Evolutionary conservation across 2,329 filamentous ascomycete species (phyloP).

Genomic region (Diaporthe destruens): DNA sequence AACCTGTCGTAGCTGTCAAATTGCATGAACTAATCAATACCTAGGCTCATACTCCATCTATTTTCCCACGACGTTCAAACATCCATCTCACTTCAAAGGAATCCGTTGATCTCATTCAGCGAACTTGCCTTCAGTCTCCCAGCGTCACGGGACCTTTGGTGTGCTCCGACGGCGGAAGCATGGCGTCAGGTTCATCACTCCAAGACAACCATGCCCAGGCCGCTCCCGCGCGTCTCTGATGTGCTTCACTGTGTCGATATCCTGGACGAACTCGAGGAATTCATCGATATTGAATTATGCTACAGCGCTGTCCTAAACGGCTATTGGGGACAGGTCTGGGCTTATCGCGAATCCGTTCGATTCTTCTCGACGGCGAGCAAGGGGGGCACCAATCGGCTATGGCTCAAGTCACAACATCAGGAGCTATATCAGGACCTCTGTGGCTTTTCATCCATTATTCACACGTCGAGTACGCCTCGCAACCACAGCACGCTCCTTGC

Average conservation of each 20-base stretch:
- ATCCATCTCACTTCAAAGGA: conserved; percentile 46
- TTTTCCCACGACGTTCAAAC: conserved; percentile 47
- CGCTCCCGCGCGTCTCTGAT: conserved; percentile 45
- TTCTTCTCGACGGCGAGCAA: conserved; percentile 45
- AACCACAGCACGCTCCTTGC: conserved; percentile 43
- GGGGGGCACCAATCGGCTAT: conserved; percentile 45
- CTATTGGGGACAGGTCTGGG: conserved; percentile 51
- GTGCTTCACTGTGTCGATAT: conserved; percentile 44
- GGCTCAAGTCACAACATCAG: conserved; percentile 50
- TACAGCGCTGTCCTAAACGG: conserved; percentile 48
- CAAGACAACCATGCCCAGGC: conserved; percentile 42
- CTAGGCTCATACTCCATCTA: conserved; percentile 47
- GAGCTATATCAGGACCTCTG: conserved; percentile 49
- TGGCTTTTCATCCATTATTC: conserved; percentile 46
- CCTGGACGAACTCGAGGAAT: conserved; percentile 44
- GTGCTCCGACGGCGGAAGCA: conserved; percentile 45
- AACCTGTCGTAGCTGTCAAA: background rate
- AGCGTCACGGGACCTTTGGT: conserved; percentile 47
- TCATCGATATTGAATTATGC: conserved; percentile 50
- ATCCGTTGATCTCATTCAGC: conserved; percentile 45
- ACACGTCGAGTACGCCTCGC: conserved; percentile 35
- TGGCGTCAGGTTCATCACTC: conserved; percentile 47
- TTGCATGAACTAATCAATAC: background rate
- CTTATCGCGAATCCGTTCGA: conserved; percentile 49
- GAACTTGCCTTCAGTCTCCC: conserved; percentile 47